Conservation (phyloP, 139 green algal genomes). For the Auxenochlorella pyrenoidosa region DNA sequence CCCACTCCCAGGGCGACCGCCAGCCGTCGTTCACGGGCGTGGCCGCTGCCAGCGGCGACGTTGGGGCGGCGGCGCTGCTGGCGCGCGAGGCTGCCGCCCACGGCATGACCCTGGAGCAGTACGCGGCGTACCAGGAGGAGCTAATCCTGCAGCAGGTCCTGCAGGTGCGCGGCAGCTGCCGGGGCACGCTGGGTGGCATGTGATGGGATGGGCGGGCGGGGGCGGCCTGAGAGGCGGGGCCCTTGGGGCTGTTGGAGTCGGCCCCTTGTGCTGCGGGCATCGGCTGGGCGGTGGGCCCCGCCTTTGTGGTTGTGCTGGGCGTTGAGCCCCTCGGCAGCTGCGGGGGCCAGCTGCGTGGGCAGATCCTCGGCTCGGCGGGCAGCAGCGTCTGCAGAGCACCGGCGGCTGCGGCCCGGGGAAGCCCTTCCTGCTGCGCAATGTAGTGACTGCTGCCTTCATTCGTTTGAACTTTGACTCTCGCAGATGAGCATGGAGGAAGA, state of each 20-base stretch:
- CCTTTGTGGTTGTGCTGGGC: neutral
- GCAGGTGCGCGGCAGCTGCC: neutral
- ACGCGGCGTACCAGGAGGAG: slow-evolving; percentile 27
- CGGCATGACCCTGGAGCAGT: slow-evolving; percentile 33
- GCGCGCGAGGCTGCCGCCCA: slow-evolving; percentile 5
- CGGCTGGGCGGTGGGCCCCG: neutral
- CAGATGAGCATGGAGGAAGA: slow-evolving; percentile 33
- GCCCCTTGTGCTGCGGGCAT: neutral
- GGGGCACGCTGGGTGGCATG: neutral
- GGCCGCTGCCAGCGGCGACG: neutral
- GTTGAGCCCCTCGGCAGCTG: no score
- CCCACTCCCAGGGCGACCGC: neutral
- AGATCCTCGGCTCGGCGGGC: no score
- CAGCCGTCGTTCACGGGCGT: neutral
- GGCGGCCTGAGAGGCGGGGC: no score
- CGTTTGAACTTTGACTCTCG: no score
- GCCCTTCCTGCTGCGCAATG: no score
- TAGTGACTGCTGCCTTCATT: no score
- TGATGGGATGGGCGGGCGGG: no score
- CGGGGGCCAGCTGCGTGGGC: no score
- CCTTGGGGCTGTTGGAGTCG: neutral
- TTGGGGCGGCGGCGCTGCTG: neutral
- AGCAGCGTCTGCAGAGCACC: no score
- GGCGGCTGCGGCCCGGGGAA: no score
- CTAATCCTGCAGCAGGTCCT: slow-evolving; percentile 27